Percentiles rank a stretch among this genome's conserved stretches.
Evolutionary conservation across 345 rosid species (phyloP).

Genomic region (Salix exigua): DNA sequence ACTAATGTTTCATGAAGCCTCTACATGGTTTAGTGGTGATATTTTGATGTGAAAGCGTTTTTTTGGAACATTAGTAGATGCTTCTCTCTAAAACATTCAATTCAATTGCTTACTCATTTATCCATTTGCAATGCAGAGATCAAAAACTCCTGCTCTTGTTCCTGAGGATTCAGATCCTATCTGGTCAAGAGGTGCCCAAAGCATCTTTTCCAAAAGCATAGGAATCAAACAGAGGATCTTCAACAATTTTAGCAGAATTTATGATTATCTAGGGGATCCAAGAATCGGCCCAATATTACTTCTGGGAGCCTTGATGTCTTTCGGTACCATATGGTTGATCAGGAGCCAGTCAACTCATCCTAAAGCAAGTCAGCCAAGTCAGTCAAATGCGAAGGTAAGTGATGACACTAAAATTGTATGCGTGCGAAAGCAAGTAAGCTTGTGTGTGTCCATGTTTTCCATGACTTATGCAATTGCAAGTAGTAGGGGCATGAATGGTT

Average conservation of each 20-base stretch:
- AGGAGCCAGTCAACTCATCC: slow-evolving; percentile 51
- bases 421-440: not conserved
- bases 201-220: slow-evolving; percentile 46
- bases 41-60: not conserved
- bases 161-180: slow-evolving; percentile 72
- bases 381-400: slow-evolving; percentile 39
- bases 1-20: too few species aligned
- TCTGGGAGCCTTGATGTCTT: slow-evolving; percentile 67
- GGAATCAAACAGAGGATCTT: slow-evolving; percentile 50
- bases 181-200: slow-evolving; percentile 52
- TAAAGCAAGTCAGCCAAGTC: slow-evolving; percentile 35
- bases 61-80: not conserved
- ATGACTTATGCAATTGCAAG: not conserved
- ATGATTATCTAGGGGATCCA: slow-evolving; percentile 61
- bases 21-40: not conserved
- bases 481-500: too few species aligned
- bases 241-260: slow-evolving; percentile 28
- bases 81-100: not conserved
- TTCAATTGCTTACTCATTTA: not conserved
- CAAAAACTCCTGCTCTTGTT: slow-evolving; percentile 74
- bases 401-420: not conserved
- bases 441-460: not conserved
- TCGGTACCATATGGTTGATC: slow-evolving; percentile 60
- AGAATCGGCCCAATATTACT: slow-evolving; percentile 82
- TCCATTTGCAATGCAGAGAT: slow-evolving; percentile 45